Evolutionary conservation across 495 filamentous ascomycete genomes (phyloP).

Genomic region (Penicillium turbatum): DNA sequence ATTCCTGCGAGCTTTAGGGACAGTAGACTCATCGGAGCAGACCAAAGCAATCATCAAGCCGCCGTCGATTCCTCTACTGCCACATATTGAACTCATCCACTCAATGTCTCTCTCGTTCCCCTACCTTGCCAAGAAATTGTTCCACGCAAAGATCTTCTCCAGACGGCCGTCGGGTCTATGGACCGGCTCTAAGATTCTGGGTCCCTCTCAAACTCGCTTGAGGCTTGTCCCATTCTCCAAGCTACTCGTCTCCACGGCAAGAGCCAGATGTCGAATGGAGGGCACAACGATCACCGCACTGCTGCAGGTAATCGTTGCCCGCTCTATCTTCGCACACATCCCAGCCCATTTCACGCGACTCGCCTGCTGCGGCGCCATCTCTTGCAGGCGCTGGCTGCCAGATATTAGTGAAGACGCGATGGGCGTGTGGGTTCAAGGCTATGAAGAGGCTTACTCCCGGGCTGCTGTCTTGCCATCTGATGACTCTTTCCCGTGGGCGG

Average conservation of each 20-base stretch:
- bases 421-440: slow-evolving; percentile 36
- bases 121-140: slow-evolving; percentile 24
- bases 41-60: slow-evolving; percentile 22
- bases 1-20: slow-evolving; percentile 26
- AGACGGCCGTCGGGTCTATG: slow-evolving; percentile 19
- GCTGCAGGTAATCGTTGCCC: slow-evolving; percentile 32
- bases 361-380: slow-evolving; percentile 24
- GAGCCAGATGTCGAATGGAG: slow-evolving; percentile 27
- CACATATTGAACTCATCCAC: slow-evolving; percentile 25
- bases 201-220: slow-evolving; percentile 16
- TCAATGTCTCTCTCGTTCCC: slow-evolving; percentile 24
- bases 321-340: slow-evolving; percentile 29
- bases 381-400: slow-evolving; percentile 34
- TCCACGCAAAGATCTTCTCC: slow-evolving; percentile 27
- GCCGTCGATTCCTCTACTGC: slow-evolving; percentile 29
- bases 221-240: slow-evolving; percentile 23
- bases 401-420: slow-evolving; percentile 33
- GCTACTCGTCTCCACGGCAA: slow-evolving; percentile 14
- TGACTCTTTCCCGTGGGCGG: slow-evolving; percentile 32
- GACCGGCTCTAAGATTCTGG: slow-evolving; percentile 22
- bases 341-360: slow-evolving; percentile 21
- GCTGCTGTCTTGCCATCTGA: not conserved
- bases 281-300: slow-evolving; percentile 36
- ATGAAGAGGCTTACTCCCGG: slow-evolving; percentile 16
- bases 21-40: slow-evolving; percentile 9